Evolutionary conservation across 1,284 basidiomycete species (phyloP).

Genomic region (Heterobasidion parviporum): DNA sequence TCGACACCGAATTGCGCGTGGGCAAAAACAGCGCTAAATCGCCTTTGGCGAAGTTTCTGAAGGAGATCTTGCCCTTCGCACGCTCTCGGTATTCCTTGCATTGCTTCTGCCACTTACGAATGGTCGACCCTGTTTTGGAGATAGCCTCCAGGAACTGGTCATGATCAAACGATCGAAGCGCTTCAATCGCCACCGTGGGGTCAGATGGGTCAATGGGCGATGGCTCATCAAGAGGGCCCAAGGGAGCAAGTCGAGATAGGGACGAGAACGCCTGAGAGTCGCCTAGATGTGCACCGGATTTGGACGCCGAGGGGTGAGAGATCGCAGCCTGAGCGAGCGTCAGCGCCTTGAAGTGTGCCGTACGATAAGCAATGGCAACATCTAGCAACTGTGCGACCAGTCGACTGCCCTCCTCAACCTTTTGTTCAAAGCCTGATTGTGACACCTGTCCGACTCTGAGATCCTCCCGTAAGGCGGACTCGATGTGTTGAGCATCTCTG

Average conservation of each 20-base stretch:
- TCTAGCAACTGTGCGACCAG: conserved; percentile 69
- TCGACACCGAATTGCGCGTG: conserved; percentile 85
- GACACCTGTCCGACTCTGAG: conserved; percentile 51
- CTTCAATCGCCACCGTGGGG: conserved; percentile 56
- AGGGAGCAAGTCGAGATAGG: conserved; percentile 38
- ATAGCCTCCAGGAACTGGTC: conserved; percentile 80
- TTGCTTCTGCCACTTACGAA: conserved; percentile 94
- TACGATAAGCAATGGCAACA: conserved; percentile 65
- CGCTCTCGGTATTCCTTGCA: conserved; percentile 91
- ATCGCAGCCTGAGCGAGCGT: conserved; percentile 52
- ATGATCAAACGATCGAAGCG: conserved; percentile 70
- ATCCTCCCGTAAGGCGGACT: conserved; percentile 56
- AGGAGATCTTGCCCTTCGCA: conserved; percentile 89
- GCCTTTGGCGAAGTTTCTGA: conserved; percentile 87
- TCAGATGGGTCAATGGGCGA: conserved; percentile 69
- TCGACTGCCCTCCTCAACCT: conserved; percentile 48
- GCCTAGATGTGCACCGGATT: conserved; percentile 11
- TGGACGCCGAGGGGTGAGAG: conserved; percentile 44
- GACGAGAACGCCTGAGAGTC: conserved; percentile 33
- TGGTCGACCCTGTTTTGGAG: conserved; percentile 72
- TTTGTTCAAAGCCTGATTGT: conserved; percentile 59
- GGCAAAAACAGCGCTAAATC: conserved; percentile 95
- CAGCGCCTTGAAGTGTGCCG: conserved; percentile 63
- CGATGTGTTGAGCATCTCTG: conserved; percentile 51
- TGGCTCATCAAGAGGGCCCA: conserved; percentile 53